Percentiles rank a stretch among this genome's conserved stretches.
Conservation (phyloP, 495 filamentous ascomycete genomes). For the Pseudevernia furfuracea region DNA sequence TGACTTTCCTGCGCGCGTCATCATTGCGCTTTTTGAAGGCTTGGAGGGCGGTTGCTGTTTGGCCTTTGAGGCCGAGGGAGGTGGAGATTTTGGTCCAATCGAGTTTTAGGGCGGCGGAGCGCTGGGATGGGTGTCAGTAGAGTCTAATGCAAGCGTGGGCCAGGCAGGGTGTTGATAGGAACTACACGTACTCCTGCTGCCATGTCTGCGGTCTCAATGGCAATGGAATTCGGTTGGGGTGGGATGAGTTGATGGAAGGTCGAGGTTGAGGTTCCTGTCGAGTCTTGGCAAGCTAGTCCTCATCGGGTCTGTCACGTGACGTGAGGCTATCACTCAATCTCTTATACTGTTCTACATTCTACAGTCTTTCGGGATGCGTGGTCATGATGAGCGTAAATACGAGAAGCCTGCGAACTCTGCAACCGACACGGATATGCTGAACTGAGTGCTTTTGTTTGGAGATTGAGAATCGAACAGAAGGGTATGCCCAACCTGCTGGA, state of each 20-base stretch:
- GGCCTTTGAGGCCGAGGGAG: slow-evolving; percentile 91
- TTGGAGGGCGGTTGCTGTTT: slow-evolving; percentile 80
- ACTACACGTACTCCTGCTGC: slow-evolving; percentile 57
- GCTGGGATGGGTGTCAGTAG: slow-evolving; percentile 47
- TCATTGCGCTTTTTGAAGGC: slow-evolving; percentile 99
- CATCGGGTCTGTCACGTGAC: slow-evolving; percentile 36
- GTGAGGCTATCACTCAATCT: too few species aligned
- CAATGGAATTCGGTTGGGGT: slow-evolving; percentile 26
- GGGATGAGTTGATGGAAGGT: slow-evolving; percentile 38
- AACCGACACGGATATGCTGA: background rate
- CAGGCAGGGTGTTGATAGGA: background rate
- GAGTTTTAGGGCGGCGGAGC: slow-evolving; percentile 97
- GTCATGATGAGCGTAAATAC: background rate
- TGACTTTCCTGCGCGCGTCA: slow-evolving; percentile 88
- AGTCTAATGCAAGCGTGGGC: background rate
- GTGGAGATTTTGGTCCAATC: slow-evolving; percentile 90
- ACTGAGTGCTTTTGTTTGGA: background rate
- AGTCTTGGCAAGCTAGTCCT: slow-evolving; percentile 32
- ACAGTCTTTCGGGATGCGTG: too few species aligned
- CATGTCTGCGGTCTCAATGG: slow-evolving; percentile 51
- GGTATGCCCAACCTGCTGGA: background rate
- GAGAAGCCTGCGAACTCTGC: background rate
- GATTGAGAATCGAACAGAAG: background rate
- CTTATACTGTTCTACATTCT: background rate
- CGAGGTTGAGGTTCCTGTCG: slow-evolving; percentile 36